phyloP scores from a whole-genome alignment of 2,329 filamentous ascomycete genomes.

The Sarocladiaceae sp. region DNA sequence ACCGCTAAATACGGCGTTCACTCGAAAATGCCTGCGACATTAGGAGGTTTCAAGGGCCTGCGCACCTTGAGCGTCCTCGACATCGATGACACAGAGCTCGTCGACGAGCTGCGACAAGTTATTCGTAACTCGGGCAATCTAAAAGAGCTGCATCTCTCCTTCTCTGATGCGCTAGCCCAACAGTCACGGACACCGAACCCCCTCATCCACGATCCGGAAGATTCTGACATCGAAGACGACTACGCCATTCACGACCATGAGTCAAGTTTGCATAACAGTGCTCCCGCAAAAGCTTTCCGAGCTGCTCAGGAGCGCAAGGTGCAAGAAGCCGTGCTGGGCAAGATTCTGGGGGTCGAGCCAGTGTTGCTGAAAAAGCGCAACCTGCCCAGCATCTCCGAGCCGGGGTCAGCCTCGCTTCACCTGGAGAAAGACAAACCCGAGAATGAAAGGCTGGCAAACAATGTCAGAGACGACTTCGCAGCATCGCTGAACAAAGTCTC shows the following conservation, averaged over 20 bases:
- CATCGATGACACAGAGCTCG: constrained; percentile 51
- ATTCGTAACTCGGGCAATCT: constrained; percentile 50
- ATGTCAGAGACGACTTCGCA: constrained; percentile 8
- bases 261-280: constrained; percentile 19
- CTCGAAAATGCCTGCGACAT: constrained; percentile 40
- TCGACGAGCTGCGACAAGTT: constrained; percentile 50
- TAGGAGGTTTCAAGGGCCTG: constrained; percentile 52
- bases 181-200: constrained; percentile 28
- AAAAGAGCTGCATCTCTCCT: constrained; percentile 49
- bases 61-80: constrained; percentile 50
- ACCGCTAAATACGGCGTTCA: constrained; percentile 24
- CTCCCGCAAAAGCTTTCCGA: constrained; percentile 38
- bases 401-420: not conserved
- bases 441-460: constrained; percentile 17
- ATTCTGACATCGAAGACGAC: constrained; percentile 50
- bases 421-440: constrained; percentile 10
- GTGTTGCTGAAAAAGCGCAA: constrained; percentile 5
- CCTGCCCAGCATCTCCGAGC: constrained; percentile 20
- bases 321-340: constrained; percentile 47
- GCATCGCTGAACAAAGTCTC: constrained; percentile 22
- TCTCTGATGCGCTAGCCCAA: constrained; percentile 46
- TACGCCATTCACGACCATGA: constrained; percentile 38
- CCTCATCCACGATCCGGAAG: constrained; percentile 35
- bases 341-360: constrained; percentile 44
- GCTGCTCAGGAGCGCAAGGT: constrained; percentile 47